phyloP scores from a whole-genome alignment of 1,139 yeast genomes.

The Lodderomyces orthopsilosis region DNA sequence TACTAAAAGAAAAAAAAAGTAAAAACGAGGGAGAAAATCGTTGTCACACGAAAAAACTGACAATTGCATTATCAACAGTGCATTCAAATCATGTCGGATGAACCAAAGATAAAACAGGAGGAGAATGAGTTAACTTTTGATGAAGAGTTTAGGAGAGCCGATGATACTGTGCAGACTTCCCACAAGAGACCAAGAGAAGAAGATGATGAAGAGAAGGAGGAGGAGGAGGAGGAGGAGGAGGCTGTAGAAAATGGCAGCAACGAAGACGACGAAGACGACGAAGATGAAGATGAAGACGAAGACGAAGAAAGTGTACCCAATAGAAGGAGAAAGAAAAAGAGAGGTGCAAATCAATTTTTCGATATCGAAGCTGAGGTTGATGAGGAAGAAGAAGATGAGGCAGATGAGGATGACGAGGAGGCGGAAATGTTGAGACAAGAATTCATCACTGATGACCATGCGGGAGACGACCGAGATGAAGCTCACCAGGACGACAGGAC shows the following conservation, averaged over 20 bases:
- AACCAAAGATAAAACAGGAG: slow-evolving; percentile 7
- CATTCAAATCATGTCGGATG: slow-evolving; percentile 9
- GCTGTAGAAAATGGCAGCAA: slow-evolving; percentile 4
- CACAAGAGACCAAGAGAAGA: slow-evolving; percentile 5
- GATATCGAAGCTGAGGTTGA: slow-evolving; percentile 99
- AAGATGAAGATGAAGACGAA: slow-evolving; percentile 56
- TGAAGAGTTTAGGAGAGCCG: slow-evolving; percentile 16
- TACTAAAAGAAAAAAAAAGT: background rate
- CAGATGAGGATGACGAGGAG: slow-evolving; percentile 84
- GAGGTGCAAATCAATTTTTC: slow-evolving; percentile 83
- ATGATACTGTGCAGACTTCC: slow-evolving; percentile 6
- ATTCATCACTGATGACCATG: slow-evolving; percentile 70
- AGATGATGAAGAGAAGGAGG: slow-evolving; percentile 1
- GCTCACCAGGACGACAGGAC: slow-evolving; percentile 61
- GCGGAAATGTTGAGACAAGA: slow-evolving; percentile 86
- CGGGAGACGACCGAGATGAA: slow-evolving; percentile 44
- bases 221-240: slow-evolving; percentile 8
- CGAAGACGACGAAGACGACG: slow-evolving; percentile 58
- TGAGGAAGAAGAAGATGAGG: slow-evolving; percentile 94
- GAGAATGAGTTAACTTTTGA: slow-evolving; percentile 14
- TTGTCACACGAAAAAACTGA: background rate
- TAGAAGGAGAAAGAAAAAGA: slow-evolving; percentile 57
- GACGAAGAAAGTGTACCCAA: slow-evolving; percentile 46
- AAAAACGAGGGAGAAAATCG: slow-evolving; percentile 2
- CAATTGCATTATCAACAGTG: background rate